Evolutionary conservation across 495 filamentous ascomycete genomes (phyloP), one percentile per base, ranked within the genome.

Genomic region (Penicillium psychrofluorescens): DNA sequence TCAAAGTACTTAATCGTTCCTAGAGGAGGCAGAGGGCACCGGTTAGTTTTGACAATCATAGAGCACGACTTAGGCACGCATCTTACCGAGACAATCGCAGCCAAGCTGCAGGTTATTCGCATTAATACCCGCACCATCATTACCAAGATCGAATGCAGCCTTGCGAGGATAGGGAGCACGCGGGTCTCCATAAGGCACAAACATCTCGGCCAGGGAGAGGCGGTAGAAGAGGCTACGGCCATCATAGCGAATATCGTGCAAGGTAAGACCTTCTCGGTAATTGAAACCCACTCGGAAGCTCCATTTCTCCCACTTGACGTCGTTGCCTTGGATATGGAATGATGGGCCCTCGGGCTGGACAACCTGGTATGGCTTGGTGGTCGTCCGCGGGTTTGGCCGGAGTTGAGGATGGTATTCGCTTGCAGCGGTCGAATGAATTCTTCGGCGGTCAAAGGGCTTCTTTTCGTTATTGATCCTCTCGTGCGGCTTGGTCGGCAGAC

Each of bases 291-390:
- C 68, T 12, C 76, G 67, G 57, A 86, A 76, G 7, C 61, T 59
- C 83, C 83, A 86, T 46, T 84, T 84, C 57, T 85, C 78, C 82
- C 82, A 86, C 1, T 29, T 42, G 6, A 76, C 44, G 6, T 61
- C 54, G 32, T 74, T 66, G 1, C 75, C 78, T 1, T 56, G 13
- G 1, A 51, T 54, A 14, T 45, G 54, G 64, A 95, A 94, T 4
- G 83, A 86, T 6, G 79, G 76, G 0, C 88, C 88, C 43, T 90
- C 74, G 1, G 88, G 88, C 52, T 95, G 88, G 9, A 82, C 58
- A 0, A 95, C 78, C 11, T 83, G 80, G 43, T 87, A 68, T 1
- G 88, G 86, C 61, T 89, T 91, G 31, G 88, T 62, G 42, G 84
- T 75, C 38, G 68, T 74, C 29, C 72, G 63, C 7, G 84, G 54